These are phyloP conservation scores for Pythium dissotocum DNA, from an alignment of 352 stramenopile species.

Conservation along the genomic window DNA sequence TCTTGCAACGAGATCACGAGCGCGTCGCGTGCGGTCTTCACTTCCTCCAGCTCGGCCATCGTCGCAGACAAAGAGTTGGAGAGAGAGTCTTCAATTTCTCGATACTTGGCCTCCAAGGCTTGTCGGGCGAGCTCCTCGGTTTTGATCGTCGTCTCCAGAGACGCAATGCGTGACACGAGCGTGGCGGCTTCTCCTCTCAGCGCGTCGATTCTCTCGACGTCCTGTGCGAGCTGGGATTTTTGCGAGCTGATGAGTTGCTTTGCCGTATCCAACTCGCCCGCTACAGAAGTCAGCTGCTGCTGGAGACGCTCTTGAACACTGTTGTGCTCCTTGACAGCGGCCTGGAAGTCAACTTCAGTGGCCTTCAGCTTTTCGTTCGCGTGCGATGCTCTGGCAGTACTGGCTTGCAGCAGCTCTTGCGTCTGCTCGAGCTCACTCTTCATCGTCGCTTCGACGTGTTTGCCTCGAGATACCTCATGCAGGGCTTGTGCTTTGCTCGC, in stretches of 20 bases:
- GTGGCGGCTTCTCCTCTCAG: background rate
- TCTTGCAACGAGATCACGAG: no score
- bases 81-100: no score
- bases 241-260: constrained; percentile 4
- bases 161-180: background rate
- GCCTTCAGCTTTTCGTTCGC: background rate
- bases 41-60: no score
- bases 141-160: background rate
- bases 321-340: background rate
- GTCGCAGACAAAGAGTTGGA: no score
- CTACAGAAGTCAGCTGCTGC: background rate
- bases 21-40: no score
- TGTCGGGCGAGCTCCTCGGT: background rate
- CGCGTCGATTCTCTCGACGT: background rate
- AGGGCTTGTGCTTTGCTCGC: background rate
- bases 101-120: no score
- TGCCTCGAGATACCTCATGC: background rate
- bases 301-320: background rate
- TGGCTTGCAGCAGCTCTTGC: background rate
- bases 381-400: background rate
- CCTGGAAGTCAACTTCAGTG: background rate
- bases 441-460: background rate
- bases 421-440: background rate
- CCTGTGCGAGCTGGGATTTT: background rate
- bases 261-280: background rate